Conservation (phyloP, 2,329 filamentous ascomycete species). For the Cadophora malorum region DNA sequence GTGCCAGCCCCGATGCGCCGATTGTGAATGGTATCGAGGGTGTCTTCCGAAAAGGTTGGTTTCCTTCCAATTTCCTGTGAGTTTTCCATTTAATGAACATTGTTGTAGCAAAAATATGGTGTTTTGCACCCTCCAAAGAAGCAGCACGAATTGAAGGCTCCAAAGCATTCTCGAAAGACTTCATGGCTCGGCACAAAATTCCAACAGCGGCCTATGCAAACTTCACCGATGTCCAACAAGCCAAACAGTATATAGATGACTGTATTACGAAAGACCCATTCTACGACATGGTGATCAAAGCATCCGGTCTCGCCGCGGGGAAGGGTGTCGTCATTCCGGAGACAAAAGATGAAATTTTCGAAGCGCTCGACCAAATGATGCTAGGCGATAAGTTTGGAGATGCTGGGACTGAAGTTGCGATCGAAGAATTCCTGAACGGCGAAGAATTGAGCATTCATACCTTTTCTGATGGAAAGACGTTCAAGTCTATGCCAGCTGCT, state of each 20-base stretch:
- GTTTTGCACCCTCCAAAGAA: conserved; percentile 82
- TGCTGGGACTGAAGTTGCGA: conserved; percentile 88
- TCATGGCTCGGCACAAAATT: conserved; percentile 87
- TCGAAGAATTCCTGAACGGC: conserved; percentile 91
- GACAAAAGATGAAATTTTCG: conserved; percentile 80
- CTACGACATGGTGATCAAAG: conserved; percentile 88
- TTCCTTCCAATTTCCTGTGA: background rate
- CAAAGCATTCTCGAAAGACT: conserved; percentile 96
- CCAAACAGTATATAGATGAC: conserved; percentile 67
- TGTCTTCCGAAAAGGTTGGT: conserved; percentile 69
- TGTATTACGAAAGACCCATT: conserved; percentile 52
- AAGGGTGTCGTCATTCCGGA: conserved; percentile 82
- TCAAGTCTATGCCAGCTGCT: conserved; percentile 83
- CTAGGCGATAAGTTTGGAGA: conserved; percentile 81
- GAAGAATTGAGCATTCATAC: conserved; percentile 91
- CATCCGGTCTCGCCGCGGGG: conserved; percentile 88
- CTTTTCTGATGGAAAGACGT: conserved; percentile 87
- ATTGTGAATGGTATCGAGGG: conserved; percentile 86
- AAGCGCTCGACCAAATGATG: conserved; percentile 90
- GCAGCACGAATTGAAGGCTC: conserved; percentile 89
- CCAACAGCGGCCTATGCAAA: conserved; percentile 91
- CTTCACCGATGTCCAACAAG: conserved; percentile 76
- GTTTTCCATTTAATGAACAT: background rate
- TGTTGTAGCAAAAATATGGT: conserved; percentile 66
- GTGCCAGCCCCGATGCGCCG: conserved; percentile 87